Percentiles rank a stretch among this genome's conserved stretches.
phyloP scores from a whole-genome alignment of 2,329 filamentous ascomycete genomes.

The Calonectria ilicicola region DNA sequence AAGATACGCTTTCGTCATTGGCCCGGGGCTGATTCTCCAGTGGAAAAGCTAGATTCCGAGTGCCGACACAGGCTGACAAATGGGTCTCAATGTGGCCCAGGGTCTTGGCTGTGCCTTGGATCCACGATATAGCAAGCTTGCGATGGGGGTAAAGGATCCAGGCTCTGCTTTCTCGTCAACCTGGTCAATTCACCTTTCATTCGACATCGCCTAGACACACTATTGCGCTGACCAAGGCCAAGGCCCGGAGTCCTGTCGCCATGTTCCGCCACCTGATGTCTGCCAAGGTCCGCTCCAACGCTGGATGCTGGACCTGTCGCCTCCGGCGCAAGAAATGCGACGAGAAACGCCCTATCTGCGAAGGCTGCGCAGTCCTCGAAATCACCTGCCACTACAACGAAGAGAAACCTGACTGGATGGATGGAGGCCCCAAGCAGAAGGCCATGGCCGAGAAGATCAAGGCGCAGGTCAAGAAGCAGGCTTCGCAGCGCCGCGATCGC shows the following conservation, averaged over 20 bases:
- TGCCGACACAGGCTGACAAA: slow-evolving; percentile 30
- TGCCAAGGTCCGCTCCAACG: slow-evolving; percentile 53
- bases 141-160: neutral
- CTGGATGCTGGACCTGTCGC: slow-evolving; percentile 72
- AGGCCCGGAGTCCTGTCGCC: slow-evolving; percentile 9
- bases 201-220: neutral
- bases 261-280: slow-evolving; percentile 46
- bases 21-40: slow-evolving; percentile 6
- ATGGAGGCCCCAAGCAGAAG: slow-evolving; percentile 61
- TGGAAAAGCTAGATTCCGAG: neutral
- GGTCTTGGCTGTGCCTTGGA: slow-evolving; percentile 20
- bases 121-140: slow-evolving; percentile 24
- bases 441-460: slow-evolving; percentile 66
- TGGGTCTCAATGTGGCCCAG: slow-evolving; percentile 19
- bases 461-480: slow-evolving; percentile 67
- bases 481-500: slow-evolving; percentile 61
- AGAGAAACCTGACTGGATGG: slow-evolving; percentile 70
- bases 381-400: slow-evolving; percentile 67
- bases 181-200: neutral
- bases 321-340: slow-evolving; percentile 73
- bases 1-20: neutral
- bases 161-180: neutral
- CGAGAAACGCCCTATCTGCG: slow-evolving; percentile 64
- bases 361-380: slow-evolving; percentile 62
- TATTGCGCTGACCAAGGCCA: neutral